phyloP scores from a whole-genome alignment of 2,329 filamentous ascomycete genomes.

The Cercospora zeina region DNA sequence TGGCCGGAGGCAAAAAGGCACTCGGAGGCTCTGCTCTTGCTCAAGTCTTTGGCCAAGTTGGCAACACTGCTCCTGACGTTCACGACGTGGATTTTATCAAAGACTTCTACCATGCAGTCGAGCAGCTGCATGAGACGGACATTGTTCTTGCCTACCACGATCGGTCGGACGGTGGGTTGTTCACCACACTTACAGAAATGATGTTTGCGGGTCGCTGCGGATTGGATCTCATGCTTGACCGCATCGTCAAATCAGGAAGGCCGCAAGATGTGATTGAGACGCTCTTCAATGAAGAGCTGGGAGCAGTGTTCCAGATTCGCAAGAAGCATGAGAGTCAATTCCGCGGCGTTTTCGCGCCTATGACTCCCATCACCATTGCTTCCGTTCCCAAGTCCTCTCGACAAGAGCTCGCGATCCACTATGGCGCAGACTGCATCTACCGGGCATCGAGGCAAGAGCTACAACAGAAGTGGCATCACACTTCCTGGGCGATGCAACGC shows the following conservation, averaged over 20 bases:
- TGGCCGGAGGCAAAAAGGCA: conserved; percentile 75
- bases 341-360: conserved; percentile 80
- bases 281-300: conserved; percentile 94
- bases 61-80: conserved; percentile 81
- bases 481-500: conserved; percentile 87
- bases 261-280: conserved; percentile 64
- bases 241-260: conserved; percentile 63
- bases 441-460: conserved; percentile 69
- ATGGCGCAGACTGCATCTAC: conserved; percentile 68
- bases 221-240: conserved; percentile 79
- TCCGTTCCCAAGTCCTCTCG: conserved; percentile 67
- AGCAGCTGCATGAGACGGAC: conserved; percentile 64
- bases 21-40: conserved; percentile 89
- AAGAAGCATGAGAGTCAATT: conserved; percentile 82
- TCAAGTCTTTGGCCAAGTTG: conserved; percentile 83
- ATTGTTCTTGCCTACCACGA: conserved; percentile 93
- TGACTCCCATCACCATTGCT: conserved; percentile 81
- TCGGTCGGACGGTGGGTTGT: conserved; percentile 85
- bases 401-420: conserved; percentile 74
- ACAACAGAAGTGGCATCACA: conserved; percentile 85
- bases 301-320: conserved; percentile 91
- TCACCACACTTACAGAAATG: conserved; percentile 93
- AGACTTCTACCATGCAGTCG: conserved; percentile 88
- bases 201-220: conserved; percentile 95
- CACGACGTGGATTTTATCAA: conserved; percentile 76